Evolutionary conservation across 2,329 filamentous ascomycete genomes (phyloP), one percentile per base, ranked within the genome.

Genomic region (Cercospora sp.): DNA sequence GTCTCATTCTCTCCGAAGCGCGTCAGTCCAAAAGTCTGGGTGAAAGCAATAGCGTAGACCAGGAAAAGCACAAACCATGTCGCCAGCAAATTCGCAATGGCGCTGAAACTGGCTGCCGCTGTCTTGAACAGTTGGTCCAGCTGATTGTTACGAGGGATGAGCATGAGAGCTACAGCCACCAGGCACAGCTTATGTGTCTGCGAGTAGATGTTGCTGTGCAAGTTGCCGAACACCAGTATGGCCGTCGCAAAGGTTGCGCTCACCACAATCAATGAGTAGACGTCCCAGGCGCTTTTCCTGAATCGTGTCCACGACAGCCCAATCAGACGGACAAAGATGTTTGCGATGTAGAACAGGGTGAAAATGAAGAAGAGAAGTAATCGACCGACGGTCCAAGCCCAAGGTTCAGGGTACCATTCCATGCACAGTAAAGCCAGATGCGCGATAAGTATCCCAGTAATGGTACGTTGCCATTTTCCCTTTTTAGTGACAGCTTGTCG

Each of bases 61-160:
- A 99, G 83, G 81, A 98, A 99, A 68, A 99, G 87, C 2, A 99
- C 93, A 70, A 98, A 91, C 95, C 95, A 99, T 0, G 96, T 99
- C 1, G 94, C 94, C 45, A 99, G 83, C 53, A 99, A 84, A 76
- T 97, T 99, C 67, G 91, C 88, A 73, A 99, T 99, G 18, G 92
- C 89, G 2, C 92, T 90, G 73, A 99, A 82, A 88, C 92, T 96
- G 63, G 94, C 95, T 10, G 95, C 95, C 0, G 94, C 96, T 1
- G 96, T 99, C 80, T 99, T 99, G 87, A 99, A 99, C 0, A 99
- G 87, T 78, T 99, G 95, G 77, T 99, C 96, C 23, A 99, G 86
- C 60, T 96, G 94, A 75, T 99, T 96, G 78, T 99, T 99, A 62
- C 96, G 88, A 1, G 95, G 95, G 69, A 99, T 99, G 36, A 99